Base-by-base conservation (phyloP, 805 yeast genomes). In the Metschnikowia kofuensis region DNA sequence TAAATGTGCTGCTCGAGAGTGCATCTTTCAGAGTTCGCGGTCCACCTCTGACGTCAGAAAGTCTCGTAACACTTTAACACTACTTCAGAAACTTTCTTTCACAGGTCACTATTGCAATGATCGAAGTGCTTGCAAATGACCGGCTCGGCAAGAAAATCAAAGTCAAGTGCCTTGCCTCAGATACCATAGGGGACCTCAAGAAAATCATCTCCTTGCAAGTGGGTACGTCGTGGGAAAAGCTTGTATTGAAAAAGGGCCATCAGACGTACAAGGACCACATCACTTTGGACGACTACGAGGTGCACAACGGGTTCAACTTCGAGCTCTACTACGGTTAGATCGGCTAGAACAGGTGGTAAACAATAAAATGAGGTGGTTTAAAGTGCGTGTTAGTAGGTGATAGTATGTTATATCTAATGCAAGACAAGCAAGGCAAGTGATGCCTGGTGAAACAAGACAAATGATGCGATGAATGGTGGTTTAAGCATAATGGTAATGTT, bases 271-370 rank as follows among this genome's bases (percentile, higher is more conserved):
- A 94, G 63, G 94, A 92, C 61, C 97, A 91, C 63, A 92, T 92
- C 47, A 77, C 91, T 0, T 72, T 92, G 40, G 96, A 86, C n/a
- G 99, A 92, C 66, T 92, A 94, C 63, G 99, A 92, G 65, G 83
- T 92, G 15, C 96, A 90, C 61, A 85, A 90, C 64, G 96, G 96
- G 9, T 84, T 87, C 52, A 89, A 85, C 65, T 67, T 92, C 55
- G 99, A 92, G 68, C 69, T 92, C 64, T 94, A 89, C 59, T 87
- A 87, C 62, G 71, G 83, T 27, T 85, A 60, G 15, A 40, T 21
- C 11, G 21, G 27, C 12, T 5, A 32, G 26, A 9, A 11, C 9
- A 38, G n/a, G 26, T 8, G n/a, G 15, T 12, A 34, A 41, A 41
- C n/a, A 34, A 16, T 12, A 21, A 34, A 14, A 26, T n/a, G 13